phyloP scores from a whole-genome alignment of 305 asterid genomes.

The Solanum hybrid region DNA sequence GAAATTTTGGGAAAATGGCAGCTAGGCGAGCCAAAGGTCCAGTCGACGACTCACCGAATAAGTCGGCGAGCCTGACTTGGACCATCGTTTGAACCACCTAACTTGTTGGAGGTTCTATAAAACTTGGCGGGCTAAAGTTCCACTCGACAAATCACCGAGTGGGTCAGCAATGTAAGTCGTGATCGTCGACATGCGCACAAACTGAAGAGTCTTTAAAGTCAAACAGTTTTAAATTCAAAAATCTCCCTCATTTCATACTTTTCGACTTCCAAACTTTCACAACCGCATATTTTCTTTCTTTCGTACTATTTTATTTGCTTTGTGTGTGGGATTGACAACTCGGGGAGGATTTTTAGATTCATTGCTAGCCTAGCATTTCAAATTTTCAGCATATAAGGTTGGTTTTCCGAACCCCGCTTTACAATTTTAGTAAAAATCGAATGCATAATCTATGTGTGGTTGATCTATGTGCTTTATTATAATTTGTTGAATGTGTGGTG shows the following conservation, averaged over 20 bases:
- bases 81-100: not conserved
- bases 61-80: not conserved
- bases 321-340: not conserved
- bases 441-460: not conserved
- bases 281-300: not conserved
- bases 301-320: not conserved
- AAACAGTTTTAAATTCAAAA: not conserved
- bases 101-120: not conserved
- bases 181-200: rapidly evolving
- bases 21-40: not conserved
- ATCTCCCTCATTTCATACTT: not conserved
- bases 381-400: not conserved
- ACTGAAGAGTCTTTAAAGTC: not conserved
- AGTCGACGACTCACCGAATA: too few species aligned
- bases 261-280: not conserved
- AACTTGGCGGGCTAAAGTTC: not conserved
- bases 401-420: not conserved
- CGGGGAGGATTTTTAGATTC: not conserved
- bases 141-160: not conserved
- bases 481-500: not conserved
- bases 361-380: not conserved
- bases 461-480: not conserved
- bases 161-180: not conserved
- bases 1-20: not conserved
- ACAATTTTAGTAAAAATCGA: too few species aligned